Evolutionary conservation across 495 filamentous ascomycete species (phyloP).

Genomic region (Neurospora sp.): DNA sequence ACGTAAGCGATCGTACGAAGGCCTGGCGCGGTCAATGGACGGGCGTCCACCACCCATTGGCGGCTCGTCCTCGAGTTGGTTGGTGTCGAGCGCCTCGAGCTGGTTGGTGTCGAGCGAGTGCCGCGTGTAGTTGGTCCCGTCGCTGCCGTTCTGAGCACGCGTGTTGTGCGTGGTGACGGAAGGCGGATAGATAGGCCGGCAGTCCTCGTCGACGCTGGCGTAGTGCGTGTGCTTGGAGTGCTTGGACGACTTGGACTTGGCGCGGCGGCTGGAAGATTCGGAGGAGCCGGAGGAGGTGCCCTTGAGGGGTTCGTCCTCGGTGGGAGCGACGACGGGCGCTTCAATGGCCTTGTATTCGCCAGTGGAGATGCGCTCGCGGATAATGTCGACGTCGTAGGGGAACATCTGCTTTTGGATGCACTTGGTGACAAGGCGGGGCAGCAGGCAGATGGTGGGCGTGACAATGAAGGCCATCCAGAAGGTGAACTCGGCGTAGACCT

Average conservation of each 20-base stretch:
- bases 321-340: background rate
- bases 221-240: slow-evolving; percentile 50
- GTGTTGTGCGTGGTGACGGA: slow-evolving; percentile 75
- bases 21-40: slow-evolving; percentile 59
- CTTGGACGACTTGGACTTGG: slow-evolving; percentile 28
- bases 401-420: slow-evolving; percentile 84
- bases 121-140: slow-evolving; percentile 84
- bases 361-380: slow-evolving; percentile 80
- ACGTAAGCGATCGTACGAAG: slow-evolving; percentile 70
- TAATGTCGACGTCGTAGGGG: slow-evolving; percentile 88
- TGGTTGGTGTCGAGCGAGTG: slow-evolving; percentile 32
- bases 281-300: slow-evolving; percentile 34
- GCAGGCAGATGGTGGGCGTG: slow-evolving; percentile 65
- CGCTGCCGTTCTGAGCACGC: slow-evolving; percentile 82
- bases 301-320: slow-evolving; percentile 15
- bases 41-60: slow-evolving; percentile 25
- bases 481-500: slow-evolving; percentile 68
- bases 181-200: slow-evolving; percentile 83
- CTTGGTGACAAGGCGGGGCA: slow-evolving; percentile 81
- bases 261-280: slow-evolving; percentile 18
- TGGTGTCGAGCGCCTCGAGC: slow-evolving; percentile 25
- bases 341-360: slow-evolving; percentile 21
- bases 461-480: slow-evolving; percentile 81
- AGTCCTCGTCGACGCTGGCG: slow-evolving; percentile 64
- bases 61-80: slow-evolving; percentile 21